Percentiles rank a stretch among this genome's conserved stretches.
phyloP scores from a whole-genome alignment of 768 basidiomycete species.

The Erythrobasidium yunnanense region DNA sequence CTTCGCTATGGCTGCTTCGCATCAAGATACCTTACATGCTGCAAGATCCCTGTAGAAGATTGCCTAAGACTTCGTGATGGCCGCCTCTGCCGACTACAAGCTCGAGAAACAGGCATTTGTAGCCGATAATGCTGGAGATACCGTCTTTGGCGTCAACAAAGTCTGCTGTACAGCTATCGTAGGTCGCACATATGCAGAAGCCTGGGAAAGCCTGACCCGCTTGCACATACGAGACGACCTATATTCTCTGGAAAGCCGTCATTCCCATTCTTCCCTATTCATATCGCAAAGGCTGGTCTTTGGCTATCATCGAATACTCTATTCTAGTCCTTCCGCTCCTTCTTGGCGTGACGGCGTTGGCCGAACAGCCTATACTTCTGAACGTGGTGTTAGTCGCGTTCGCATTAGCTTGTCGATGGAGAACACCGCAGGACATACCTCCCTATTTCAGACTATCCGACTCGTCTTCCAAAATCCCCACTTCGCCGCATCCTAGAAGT shows the following conservation, averaged over 20 bases:
- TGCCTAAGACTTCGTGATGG: too few species aligned
- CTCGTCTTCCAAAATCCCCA: not conserved
- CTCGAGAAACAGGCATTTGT: constrained; percentile 71
- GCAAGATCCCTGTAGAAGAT: too few species aligned
- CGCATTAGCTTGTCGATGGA: not conserved
- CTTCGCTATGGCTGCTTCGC: too few species aligned
- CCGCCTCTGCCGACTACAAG: constrained; percentile 50
- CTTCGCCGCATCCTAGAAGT: not conserved
- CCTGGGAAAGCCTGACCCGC: too few species aligned
- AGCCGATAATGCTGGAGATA: constrained; percentile 60
- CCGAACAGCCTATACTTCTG: constrained; percentile 51
- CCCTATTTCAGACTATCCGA: too few species aligned
- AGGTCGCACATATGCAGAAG: too few species aligned
- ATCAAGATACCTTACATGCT: too few species aligned
- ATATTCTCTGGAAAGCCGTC: constrained; percentile 57
- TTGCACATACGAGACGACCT: too few species aligned
- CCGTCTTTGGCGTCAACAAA: constrained; percentile 57
- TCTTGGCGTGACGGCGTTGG: constrained; percentile 66
- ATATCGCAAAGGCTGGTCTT: constrained; percentile 31
- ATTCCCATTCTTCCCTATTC: constrained; percentile 45
- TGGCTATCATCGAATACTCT: constrained; percentile 51
- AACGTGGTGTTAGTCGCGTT: constrained; percentile 45
- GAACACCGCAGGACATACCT: too few species aligned
- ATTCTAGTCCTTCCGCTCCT: constrained; percentile 67
- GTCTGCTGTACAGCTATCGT: constrained; percentile 59